Evolutionary conservation across 257 asterid species (phyloP).

Genomic region (Solanum acaule): DNA sequence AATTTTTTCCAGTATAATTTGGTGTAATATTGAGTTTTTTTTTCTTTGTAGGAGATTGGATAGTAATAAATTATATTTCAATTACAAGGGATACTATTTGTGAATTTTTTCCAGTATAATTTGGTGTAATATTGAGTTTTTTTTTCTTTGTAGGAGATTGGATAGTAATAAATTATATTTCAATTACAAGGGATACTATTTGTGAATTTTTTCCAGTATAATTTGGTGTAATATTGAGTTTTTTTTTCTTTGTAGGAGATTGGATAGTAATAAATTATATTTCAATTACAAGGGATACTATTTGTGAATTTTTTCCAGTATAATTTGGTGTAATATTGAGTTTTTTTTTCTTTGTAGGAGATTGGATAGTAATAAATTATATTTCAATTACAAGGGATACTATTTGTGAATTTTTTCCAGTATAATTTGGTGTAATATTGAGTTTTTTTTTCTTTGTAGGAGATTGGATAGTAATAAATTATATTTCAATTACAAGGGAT

Average conservation of each 20-base stretch:
- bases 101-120: neutral
- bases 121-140: neutral
- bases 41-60: slow-evolving; percentile 18
- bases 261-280: slow-evolving; percentile 20
- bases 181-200: neutral
- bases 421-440: too few relatives aligned
- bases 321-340: neutral
- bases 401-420: too few relatives aligned
- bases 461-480: too few relatives aligned
- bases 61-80: slow-evolving; percentile 11
- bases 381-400: too few relatives aligned
- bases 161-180: slow-evolving; percentile 15
- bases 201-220: neutral
- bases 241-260: slow-evolving; percentile 9
- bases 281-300: neutral
- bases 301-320: neutral
- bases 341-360: slow-evolving; percentile 8
- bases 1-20: neutral
- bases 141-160: slow-evolving; percentile 14
- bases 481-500: too few relatives aligned
- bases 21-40: neutral
- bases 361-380: slow-evolving; percentile 21
- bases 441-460: too few relatives aligned
- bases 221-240: neutral
- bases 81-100: neutral